Evolutionary conservation across 345 rosid genomes (phyloP).

Genomic region (Gossypium ekmanianum): DNA sequence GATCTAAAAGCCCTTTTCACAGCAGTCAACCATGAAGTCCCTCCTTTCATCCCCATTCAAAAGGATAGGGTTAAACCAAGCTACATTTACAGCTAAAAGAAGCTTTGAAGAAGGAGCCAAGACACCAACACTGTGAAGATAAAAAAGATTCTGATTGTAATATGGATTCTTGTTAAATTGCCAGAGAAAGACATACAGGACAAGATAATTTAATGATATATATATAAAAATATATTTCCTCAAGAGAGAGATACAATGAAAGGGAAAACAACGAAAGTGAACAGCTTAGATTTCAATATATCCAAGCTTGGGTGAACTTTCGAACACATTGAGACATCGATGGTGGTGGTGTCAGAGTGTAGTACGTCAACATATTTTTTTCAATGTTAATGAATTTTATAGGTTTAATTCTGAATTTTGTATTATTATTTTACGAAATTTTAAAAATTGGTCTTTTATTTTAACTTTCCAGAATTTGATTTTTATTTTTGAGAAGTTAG

Average conservation of each 20-base stretch:
- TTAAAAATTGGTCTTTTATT: too few relatives aligned
- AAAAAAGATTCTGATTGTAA: not conserved
- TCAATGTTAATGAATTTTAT: not conserved
- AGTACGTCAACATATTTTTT: not conserved
- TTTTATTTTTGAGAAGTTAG: too few relatives aligned
- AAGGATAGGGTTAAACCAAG: conserved; percentile 6
- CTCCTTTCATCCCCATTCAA: conserved; percentile 70
- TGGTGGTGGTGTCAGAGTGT: conserved; percentile 13
- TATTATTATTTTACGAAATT: too few relatives aligned
- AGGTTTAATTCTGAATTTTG: too few relatives aligned
- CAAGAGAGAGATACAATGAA: not conserved
- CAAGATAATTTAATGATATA: not conserved
- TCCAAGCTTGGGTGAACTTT: not conserved
- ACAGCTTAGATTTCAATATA: conserved; percentile 8
- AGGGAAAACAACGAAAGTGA: not conserved
- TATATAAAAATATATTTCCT: not conserved
- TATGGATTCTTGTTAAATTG: not conserved
- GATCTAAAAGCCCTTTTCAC: conserved; percentile 91
- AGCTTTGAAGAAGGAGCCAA: conserved; percentile 18
- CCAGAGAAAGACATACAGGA: not conserved
- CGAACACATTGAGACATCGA: not conserved
- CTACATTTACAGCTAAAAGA: conserved; percentile 26
- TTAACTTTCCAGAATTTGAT: too few relatives aligned
- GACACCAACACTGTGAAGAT: not conserved
- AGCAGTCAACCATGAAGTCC: conserved; percentile 80